Evolutionary conservation across 2,329 filamentous ascomycete genomes (phyloP), one percentile per base, ranked within the genome.

Genomic region (Penicillium decumbens): DNA sequence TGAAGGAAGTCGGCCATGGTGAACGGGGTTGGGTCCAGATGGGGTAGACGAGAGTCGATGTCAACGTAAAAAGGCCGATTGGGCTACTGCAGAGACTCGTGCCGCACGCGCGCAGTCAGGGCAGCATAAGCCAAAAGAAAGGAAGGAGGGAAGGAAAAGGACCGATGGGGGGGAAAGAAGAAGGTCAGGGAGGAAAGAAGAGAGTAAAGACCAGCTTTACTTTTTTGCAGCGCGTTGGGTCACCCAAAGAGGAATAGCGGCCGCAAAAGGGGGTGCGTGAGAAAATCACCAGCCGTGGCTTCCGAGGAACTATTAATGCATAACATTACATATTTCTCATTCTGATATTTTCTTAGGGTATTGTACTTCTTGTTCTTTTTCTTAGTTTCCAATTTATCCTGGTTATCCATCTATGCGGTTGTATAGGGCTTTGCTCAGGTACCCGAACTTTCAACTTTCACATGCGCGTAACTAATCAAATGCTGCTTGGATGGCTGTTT

Each of bases 111-210:
- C 41, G 25, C 41, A 41, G 32, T 41, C 29, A 43, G 51, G 50
- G 58, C 39, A 45, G 43, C 28, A 10, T 30, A 18, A 43, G 45
- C 33, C 77, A 82, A 53, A 76, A 80, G 56, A 92, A 91, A 73
- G 84, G 66, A 83, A 82, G 62, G 44, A 84, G 85, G 57, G 43
- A 55, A 48, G 54, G 52, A 50, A 59, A 50, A 54, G 53, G 51
- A 51, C 52, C 56, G 56, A 52, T 51, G 54, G 41, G 77, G 80
- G 58, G 91, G 90, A 73, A 82, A 87, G 69, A 82, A 63, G 87
- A 89, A 85, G 84, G 23, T 40, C 38, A 40, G 23, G 37, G 38
- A 40, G 38, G 57, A 52, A 56, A 50, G 44, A 56, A 50, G 44
- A 47, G 33, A 20, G 33, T 37, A 37, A 9, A 57, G 49, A 44